Percentiles rank a stretch among this genome's conserved stretches.
Evolutionary conservation across 805 yeast species (phyloP).

Genomic region (Wickerhamiella qilinensis): DNA sequence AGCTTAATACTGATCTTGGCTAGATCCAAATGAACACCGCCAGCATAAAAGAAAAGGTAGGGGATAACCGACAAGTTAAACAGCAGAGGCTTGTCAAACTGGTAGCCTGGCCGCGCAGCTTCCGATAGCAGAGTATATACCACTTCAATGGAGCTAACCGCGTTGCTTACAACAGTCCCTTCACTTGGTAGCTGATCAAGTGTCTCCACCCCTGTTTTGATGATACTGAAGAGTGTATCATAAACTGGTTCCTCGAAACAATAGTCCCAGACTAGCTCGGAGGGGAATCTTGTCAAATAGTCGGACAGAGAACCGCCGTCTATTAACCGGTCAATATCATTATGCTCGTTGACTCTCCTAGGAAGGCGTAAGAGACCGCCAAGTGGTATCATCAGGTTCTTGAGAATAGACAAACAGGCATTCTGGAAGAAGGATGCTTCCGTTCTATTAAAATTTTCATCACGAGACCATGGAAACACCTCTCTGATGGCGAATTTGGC

Average conservation of each 20-base stretch:
- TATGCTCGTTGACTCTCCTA: constrained; percentile 24
- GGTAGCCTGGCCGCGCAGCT: too few species aligned
- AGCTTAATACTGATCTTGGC: constrained; percentile 40
- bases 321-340: constrained; percentile 35
- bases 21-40: constrained; percentile 34
- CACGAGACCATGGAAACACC: constrained; percentile 36
- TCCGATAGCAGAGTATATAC: too few species aligned
- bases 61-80: constrained; percentile 58
- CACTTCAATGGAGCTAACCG: too few species aligned
- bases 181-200: constrained; percentile 25
- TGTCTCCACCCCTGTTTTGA: constrained; percentile 44
- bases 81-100: constrained; percentile 55
- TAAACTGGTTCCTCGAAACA: constrained; percentile 46
- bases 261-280: constrained; percentile 44
- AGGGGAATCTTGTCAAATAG: constrained; percentile 53
- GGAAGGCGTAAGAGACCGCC: constrained; percentile 1
- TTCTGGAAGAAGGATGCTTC: constrained; percentile 34
- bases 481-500: constrained; percentile 54
- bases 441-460: constrained; percentile 22
- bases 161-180: too few species aligned
- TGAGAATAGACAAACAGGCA: constrained; percentile 35
- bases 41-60: constrained; percentile 59
- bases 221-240: constrained; percentile 37
- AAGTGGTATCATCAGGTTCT: constrained; percentile 33
- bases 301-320: constrained; percentile 29